Conservation (phyloP, 176 grass and related monocot species). For the Carex littledalei region DNA sequence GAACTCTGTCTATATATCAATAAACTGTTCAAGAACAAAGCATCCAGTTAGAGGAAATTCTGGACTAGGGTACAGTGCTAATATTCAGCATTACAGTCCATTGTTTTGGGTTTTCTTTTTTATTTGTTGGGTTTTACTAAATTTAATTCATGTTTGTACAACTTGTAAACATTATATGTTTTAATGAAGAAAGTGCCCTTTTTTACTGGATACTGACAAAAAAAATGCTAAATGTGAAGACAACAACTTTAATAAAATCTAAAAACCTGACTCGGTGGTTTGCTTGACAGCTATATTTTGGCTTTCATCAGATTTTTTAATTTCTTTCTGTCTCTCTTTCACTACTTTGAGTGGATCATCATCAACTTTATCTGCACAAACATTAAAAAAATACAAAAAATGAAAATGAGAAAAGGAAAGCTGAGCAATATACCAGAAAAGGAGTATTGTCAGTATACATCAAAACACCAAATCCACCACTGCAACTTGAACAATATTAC, state of each 20-base stretch:
- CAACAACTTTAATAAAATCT: neutral
- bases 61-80: neutral
- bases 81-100: neutral
- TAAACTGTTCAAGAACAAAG: neutral
- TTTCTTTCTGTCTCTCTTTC: neutral
- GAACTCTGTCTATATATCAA: too few species aligned
- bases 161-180: neutral
- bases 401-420: neutral
- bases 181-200: neutral
- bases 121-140: neutral
- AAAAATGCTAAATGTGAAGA: neutral
- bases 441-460: neutral
- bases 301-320: neutral
- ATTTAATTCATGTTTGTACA: neutral
- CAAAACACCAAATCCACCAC: neutral
- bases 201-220: neutral
- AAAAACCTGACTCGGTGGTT: neutral
- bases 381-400: neutral
- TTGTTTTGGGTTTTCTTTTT: neutral
- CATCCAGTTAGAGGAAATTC: neutral
- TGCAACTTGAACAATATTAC: neutral
- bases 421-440: neutral
- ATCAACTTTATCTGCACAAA: constrained; percentile 1
- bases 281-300: constrained; percentile 1
- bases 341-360: neutral